phyloP scores from a whole-genome alignment of 2,329 filamentous ascomycete genomes.

The Fusarium setosum region DNA sequence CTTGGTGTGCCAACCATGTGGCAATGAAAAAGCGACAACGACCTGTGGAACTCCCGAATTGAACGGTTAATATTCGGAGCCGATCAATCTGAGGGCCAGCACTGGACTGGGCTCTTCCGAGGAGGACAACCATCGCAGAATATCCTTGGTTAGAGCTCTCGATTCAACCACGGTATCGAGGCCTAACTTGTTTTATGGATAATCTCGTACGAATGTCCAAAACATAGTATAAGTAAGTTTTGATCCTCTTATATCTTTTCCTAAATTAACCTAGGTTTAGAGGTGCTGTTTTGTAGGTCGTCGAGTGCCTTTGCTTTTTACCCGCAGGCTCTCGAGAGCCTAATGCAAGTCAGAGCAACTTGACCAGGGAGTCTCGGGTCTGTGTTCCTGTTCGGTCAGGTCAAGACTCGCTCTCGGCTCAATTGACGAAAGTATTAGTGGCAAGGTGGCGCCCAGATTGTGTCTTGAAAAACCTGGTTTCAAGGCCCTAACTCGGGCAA shows the following conservation, averaged over 20 bases:
- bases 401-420: constrained; percentile 2
- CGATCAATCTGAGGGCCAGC: constrained; percentile 3
- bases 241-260: too few species aligned
- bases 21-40: neutral
- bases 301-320: too few species aligned
- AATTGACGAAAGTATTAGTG: constrained; percentile 23
- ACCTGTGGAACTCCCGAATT: neutral
- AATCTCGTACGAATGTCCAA: too few species aligned
- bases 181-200: too few species aligned
- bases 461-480: constrained; percentile 33
- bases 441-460: constrained; percentile 23
- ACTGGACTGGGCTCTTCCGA: neutral
- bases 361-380: constrained; percentile 16
- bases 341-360: neutral
- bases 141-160: too few species aligned
- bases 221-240: too few species aligned
- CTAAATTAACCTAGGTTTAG: too few species aligned
- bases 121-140: too few species aligned
- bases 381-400: constrained; percentile 27
- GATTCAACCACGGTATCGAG: too few species aligned
- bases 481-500: constrained; percentile 16
- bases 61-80: constrained; percentile 32
- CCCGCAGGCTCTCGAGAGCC: neutral
- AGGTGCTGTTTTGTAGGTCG: too few species aligned
- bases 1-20: constrained; percentile 18